Evolutionary conservation across 805 yeast genomes (phyloP).

Genomic region (Starmerella bacillaris): DNA sequence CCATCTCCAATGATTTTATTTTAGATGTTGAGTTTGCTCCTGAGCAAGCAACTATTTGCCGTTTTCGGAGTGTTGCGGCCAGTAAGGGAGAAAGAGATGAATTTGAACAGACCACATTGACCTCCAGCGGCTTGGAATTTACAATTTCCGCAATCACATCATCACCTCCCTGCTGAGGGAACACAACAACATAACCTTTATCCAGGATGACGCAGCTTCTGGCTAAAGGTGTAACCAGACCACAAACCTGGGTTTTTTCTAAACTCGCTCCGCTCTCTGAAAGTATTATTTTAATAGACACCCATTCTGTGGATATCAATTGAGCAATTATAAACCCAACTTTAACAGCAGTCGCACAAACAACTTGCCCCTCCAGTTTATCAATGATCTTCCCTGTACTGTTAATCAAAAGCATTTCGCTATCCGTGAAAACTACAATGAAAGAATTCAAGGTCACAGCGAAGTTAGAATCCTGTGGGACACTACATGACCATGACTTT

Average conservation of each 20-base stretch:
- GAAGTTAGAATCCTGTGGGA: conserved; percentile 30
- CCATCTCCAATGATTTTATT: conserved; percentile 26
- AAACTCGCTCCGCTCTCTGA: no score
- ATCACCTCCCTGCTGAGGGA: background rate
- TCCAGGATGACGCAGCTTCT: background rate
- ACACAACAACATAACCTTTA: background rate
- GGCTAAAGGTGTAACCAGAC: background rate
- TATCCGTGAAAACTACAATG: background rate
- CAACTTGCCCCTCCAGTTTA: background rate
- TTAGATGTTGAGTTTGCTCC: conserved; percentile 39
- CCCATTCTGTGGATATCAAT: background rate
- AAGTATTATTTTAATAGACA: background rate
- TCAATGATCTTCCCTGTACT: background rate
- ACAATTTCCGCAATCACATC: conserved; percentile 40
- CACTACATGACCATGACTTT: conserved; percentile 29
- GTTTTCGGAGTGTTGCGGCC: conserved; percentile 11
- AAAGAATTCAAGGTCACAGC: conserved; percentile 28
- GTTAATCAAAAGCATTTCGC: background rate
- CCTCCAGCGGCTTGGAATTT: conserved; percentile 59
- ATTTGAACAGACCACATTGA: conserved; percentile 22
- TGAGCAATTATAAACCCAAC: background rate
- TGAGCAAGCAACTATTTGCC: conserved; percentile 27
- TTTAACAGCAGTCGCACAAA: background rate
- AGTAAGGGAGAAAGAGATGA: conserved; percentile 4
- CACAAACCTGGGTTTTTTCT: background rate